phyloP scores from a whole-genome alignment of 306 rosid species.

The Corylus americana region DNA sequence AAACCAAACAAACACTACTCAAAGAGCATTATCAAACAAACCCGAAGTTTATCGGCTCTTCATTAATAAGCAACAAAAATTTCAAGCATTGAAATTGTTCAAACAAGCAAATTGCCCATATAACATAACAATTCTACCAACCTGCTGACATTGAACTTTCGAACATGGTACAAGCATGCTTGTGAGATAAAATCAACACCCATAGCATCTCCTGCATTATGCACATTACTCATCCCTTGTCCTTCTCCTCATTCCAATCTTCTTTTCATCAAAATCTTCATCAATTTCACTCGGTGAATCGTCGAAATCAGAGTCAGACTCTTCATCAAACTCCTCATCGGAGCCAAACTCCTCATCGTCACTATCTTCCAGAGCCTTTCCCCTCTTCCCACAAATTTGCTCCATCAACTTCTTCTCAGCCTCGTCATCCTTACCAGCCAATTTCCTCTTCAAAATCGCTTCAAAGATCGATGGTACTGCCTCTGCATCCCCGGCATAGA shows the following conservation, averaged over 20 bases:
- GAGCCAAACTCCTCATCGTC: conserved; percentile 34
- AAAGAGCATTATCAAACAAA: no score
- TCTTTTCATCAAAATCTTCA: conserved; percentile 70
- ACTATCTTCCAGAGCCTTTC: conserved; percentile 22
- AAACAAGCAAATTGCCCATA: not conserved
- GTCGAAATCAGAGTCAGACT: conserved; percentile 68
- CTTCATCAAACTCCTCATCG: conserved; percentile 21
- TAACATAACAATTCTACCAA: not conserved
- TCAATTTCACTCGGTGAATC: conserved; percentile 40
- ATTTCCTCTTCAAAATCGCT: conserved; percentile 64
- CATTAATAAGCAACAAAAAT: not conserved
- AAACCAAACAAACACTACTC: no score
- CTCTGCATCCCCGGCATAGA: conserved; percentile 52
- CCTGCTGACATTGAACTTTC: conserved; percentile 24
- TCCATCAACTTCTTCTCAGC: conserved; percentile 54
- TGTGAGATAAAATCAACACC: conserved; percentile 24
- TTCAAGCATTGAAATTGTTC: not conserved
- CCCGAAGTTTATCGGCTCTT: not conserved
- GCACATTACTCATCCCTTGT: conserved; percentile 50
- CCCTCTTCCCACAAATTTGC: conserved; percentile 47
- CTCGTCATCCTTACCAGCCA: conserved; percentile 56
- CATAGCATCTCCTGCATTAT: conserved; percentile 44
- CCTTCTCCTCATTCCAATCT: conserved; percentile 50
- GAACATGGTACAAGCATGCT: not conserved
- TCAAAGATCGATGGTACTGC: conserved; percentile 70